A percentile compares a stretch with the other conserved stretches of the same genome.
phyloP scores from a whole-genome alignment of 768 basidiomycete species.

The Boletus tylopilopsis region DNA sequence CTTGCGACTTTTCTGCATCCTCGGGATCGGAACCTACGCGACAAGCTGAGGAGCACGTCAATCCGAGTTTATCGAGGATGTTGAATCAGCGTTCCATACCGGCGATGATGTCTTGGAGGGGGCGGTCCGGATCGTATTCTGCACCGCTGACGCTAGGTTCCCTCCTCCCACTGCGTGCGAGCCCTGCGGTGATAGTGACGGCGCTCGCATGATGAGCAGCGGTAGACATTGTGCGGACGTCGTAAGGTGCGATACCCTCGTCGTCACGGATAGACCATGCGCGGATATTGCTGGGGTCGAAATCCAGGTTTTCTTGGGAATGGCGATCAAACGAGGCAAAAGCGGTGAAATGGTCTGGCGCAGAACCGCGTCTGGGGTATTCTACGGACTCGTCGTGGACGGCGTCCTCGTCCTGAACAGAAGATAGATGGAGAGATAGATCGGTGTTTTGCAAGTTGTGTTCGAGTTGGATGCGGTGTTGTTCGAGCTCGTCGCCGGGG shows the following conservation, averaged over 20 bases:
- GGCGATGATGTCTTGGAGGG: conserved; percentile 67
- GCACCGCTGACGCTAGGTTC: conserved; percentile 67
- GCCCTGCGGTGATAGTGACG: conserved; percentile 80
- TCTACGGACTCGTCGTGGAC: conserved; percentile 55
- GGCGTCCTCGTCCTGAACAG: conserved; percentile 39
- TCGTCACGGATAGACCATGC: conserved; percentile 65
- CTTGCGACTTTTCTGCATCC: conserved; percentile 41
- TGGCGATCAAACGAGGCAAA: conserved; percentile 60
- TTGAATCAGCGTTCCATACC: conserved; percentile 33
- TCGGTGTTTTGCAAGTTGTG: conserved; percentile 72
- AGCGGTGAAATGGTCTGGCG: conserved; percentile 51
- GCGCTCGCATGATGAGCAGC: conserved; percentile 88
- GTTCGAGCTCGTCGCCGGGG: conserved; percentile 69
- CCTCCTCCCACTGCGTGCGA: conserved; percentile 47
- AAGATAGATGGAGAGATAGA: conserved; percentile 67
- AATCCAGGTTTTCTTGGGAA: conserved; percentile 53
- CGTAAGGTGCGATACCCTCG: conserved; percentile 64
- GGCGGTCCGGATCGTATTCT: conserved; percentile 84
- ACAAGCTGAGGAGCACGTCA: conserved; percentile 42
- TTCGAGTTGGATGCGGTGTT: conserved; percentile 74
- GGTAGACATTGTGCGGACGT: conserved; percentile 72
- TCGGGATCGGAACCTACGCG: conserved; percentile 47
- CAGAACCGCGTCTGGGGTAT: conserved; percentile 66
- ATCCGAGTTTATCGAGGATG: background rate
- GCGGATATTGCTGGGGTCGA: conserved; percentile 47